These are phyloP conservation scores for Lablab purpureus DNA, from an alignment of 306 rosid genomes.

Conservation along the genomic window DNA sequence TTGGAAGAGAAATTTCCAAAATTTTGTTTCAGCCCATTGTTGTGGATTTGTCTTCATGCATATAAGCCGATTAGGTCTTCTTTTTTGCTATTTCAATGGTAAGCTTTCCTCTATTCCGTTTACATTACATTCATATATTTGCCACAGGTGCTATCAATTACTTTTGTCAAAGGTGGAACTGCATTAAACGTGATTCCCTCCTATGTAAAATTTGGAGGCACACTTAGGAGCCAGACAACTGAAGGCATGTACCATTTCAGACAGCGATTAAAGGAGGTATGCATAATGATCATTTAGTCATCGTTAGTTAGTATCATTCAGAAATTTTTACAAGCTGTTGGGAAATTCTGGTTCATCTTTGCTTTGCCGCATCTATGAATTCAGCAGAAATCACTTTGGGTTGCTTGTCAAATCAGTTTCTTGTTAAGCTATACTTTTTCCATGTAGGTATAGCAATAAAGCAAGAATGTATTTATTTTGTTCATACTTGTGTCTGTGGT, in stretches of 20 bases:
- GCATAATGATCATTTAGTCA: constrained; percentile 26
- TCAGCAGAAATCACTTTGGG: constrained; percentile 12
- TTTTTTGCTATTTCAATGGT: neutral
- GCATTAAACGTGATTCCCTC: constrained; percentile 66
- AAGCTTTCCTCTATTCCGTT: constrained; percentile 36
- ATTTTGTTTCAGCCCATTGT: constrained; percentile 15
- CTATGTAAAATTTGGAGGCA: constrained; percentile 70
- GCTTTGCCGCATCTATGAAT: constrained; percentile 13
- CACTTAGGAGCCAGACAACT: constrained; percentile 73
- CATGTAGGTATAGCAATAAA: neutral
- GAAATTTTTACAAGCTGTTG: constrained; percentile 10
- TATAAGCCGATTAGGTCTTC: neutral
- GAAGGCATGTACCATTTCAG: constrained; percentile 66
- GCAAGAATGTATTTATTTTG: neutral
- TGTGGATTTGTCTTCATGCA: neutral
- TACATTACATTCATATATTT: constrained; percentile 31
- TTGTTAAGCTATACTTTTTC: constrained; percentile 21
- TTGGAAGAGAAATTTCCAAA: constrained; percentile 21
- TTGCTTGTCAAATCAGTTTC: constrained; percentile 16
- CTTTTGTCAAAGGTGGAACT: constrained; percentile 64
- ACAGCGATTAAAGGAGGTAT: constrained; percentile 67
- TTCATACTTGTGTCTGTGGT: neutral
- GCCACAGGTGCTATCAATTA: constrained; percentile 66
- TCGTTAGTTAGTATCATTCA: constrained; percentile 12
- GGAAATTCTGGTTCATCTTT: constrained; percentile 10